Evolutionary conservation across 257 asterid genomes (phyloP), one percentile per base, ranked within the genome.

Genomic region (Coffea canephora): DNA sequence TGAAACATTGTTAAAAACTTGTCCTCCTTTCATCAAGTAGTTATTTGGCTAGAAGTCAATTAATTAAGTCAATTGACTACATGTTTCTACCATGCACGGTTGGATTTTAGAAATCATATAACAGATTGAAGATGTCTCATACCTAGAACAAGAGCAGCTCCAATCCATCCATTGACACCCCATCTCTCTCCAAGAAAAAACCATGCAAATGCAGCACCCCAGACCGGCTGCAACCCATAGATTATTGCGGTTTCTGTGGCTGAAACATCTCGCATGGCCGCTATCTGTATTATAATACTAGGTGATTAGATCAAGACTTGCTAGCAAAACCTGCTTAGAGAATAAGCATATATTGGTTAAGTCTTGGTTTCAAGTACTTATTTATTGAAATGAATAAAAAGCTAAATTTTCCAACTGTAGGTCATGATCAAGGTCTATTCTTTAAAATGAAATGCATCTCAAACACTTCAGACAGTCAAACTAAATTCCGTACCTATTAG

Each of bases 161-260:
- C 96, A 78, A 91, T 86, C 97, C 97, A 92, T 73, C 96, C 96
- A 76, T 57, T 79, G 73, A 88, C 11, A 62, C 93, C 97, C 97
- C 97, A 92, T 82, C 97, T 89, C 89, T 92, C 97, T 66, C 96
- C 97, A 74, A 92, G 97, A 49, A 90, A 86, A 77, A 89, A 87
- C 96, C 97, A 92, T 62, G 97, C 97, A 83, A 92, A 91, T 83
- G 91, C 93, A 72, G 96, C 96, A 79, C 97, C 94, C 97, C 96
- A 91, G 59, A 92, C 87, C 39, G 96, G 97, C 83, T 92, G 96
- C 87, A 92, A 73, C 54, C 96, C 96, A 80, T 92, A 92, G 39
- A 92, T 85, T 67, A 91, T 91, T 59, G 97, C 97, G 52, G 97
- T 81, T 82, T 92, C 97, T 67, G 96, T 85, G 23, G 96, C 96